Evolutionary conservation across 2,329 filamentous ascomycete species (phyloP).

Genomic region (Cytospora mali): DNA sequence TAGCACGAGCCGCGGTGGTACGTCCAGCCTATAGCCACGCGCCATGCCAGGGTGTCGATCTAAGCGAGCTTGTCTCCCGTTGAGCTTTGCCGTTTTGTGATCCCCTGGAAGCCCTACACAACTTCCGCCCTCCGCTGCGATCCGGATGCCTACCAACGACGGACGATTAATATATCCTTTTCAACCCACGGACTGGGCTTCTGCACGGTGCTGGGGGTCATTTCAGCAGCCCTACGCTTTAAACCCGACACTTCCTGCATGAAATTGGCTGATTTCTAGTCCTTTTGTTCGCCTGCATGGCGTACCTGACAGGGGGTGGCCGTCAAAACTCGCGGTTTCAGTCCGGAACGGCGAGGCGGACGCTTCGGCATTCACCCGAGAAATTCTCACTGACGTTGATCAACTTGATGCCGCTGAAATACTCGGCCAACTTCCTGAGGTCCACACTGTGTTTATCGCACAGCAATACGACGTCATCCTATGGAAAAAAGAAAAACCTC

Average conservation of each 20-base stretch:
- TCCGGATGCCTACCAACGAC: neutral
- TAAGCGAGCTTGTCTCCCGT: neutral
- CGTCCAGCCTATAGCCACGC: neutral
- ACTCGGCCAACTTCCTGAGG: slow-evolving; percentile 18
- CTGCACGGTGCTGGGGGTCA: neutral
- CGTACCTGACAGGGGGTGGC: neutral
- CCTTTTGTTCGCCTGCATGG: no score
- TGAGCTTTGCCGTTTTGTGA: neutral
- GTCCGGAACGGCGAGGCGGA: slow-evolving; percentile 16
- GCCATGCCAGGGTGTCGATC: neutral
- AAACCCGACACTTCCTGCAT: neutral
- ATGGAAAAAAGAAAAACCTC: slow-evolving; percentile 16
- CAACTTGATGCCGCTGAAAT: slow-evolving; percentile 28
- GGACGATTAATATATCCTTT: neutral
- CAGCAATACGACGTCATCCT: slow-evolving; percentile 20
- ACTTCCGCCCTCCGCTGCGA: neutral
- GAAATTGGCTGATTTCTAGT: neutral
- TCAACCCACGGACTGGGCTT: neutral
- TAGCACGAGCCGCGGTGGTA: neutral
- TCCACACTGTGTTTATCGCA: slow-evolving; percentile 7
- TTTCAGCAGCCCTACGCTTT: neutral
- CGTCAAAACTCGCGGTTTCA: neutral
- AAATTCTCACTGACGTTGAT: slow-evolving; percentile 9
- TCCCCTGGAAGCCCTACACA: slow-evolving; percentile 12
- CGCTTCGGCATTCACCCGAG: slow-evolving; percentile 27